These are phyloP conservation scores for Podospora pseudoanserina DNA, from an alignment of 495 filamentous ascomycete genomes.

Conservation along the genomic window DNA sequence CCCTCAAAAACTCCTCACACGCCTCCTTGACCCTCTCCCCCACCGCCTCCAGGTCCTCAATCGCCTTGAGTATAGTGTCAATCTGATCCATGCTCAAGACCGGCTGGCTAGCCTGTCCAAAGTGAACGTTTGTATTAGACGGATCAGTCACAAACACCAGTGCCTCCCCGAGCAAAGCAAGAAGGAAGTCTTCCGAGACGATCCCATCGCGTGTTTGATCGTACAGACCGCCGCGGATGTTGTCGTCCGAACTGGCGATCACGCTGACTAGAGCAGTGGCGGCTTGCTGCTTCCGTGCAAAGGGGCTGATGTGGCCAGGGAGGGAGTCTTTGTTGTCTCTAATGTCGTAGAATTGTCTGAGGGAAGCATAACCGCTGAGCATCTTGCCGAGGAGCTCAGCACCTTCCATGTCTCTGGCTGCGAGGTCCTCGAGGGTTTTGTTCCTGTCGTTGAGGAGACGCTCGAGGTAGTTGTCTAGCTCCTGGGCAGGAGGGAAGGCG, in stretches of 20 bases:
- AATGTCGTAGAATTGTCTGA: conserved; percentile 82
- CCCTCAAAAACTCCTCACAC: conserved; percentile 67
- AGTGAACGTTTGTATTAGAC: conserved; percentile 29
- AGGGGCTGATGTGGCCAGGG: conserved; percentile 34
- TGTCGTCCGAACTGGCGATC: conserved; percentile 77
- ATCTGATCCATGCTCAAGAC: conserved; percentile 62
- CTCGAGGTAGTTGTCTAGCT: conserved; percentile 66
- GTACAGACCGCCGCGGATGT: conserved; percentile 82
- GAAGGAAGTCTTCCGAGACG: conserved; percentile 76
- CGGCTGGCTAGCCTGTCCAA: conserved; percentile 25
- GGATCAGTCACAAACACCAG: conserved; percentile 66
- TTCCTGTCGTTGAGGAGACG: conserved; percentile 64
- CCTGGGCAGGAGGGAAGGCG: conserved; percentile 62
- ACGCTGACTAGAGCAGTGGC: conserved; percentile 70
- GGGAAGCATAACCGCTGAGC: conserved; percentile 84
- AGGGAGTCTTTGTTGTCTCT: conserved; percentile 53
- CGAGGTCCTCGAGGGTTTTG: conserved; percentile 59
- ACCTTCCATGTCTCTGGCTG: conserved; percentile 66
- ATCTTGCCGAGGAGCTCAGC: conserved; percentile 75
- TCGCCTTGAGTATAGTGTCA: conserved; percentile 69
- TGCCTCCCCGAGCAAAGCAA: conserved; percentile 80
- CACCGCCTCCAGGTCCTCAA: conserved; percentile 79
- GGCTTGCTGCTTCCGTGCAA: conserved; percentile 60
- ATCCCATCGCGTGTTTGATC: conserved; percentile 74
- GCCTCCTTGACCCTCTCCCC: conserved; percentile 63